Evolutionary conservation across 352 stramenopile species (phyloP).

Genomic region (Globisporangium ultimum): DNA sequence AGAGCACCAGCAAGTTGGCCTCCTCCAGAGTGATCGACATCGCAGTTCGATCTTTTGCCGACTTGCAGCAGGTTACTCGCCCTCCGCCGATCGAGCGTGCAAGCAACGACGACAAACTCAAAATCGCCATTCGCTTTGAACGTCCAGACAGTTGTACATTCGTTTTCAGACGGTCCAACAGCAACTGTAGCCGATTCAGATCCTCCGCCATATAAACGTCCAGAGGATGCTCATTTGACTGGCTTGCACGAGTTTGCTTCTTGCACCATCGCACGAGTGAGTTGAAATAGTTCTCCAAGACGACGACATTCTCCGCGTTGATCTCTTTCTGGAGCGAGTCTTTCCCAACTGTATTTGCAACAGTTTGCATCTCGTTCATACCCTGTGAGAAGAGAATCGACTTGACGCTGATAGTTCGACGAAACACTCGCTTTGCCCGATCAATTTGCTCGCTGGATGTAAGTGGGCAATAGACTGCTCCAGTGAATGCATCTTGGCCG

Average conservation of each 20-base stretch:
- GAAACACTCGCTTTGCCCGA: slow-evolving; percentile 58
- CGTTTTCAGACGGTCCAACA: slow-evolving; percentile 33
- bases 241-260: slow-evolving; percentile 15
- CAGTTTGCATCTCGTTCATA: slow-evolving; percentile 93
- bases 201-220: slow-evolving; percentile 27
- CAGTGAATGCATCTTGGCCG: slow-evolving; percentile 72
- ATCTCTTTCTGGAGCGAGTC: slow-evolving; percentile 79
- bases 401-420: slow-evolving; percentile 55
- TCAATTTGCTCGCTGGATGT: slow-evolving; percentile 39
- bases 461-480: slow-evolving; percentile 65
- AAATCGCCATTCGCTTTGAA: slow-evolving; percentile 78
- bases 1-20: slow-evolving; percentile 58
- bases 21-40: slow-evolving; percentile 97
- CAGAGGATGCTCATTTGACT: neutral
- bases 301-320: slow-evolving; percentile 66
- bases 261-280: slow-evolving; percentile 36
- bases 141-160: slow-evolving; percentile 46
- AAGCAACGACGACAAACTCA: slow-evolving; percentile 72
- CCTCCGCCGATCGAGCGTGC: slow-evolving; percentile 83
- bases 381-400: slow-evolving; percentile 86
- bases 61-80: slow-evolving; percentile 96
- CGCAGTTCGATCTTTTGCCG: slow-evolving; percentile 95
- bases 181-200: slow-evolving; percentile 26
- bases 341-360: slow-evolving; percentile 86
- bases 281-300: slow-evolving; percentile 55